Conservation (phyloP, 2,329 filamentous ascomycete genomes). For the Aureobasidium sp. region DNA sequence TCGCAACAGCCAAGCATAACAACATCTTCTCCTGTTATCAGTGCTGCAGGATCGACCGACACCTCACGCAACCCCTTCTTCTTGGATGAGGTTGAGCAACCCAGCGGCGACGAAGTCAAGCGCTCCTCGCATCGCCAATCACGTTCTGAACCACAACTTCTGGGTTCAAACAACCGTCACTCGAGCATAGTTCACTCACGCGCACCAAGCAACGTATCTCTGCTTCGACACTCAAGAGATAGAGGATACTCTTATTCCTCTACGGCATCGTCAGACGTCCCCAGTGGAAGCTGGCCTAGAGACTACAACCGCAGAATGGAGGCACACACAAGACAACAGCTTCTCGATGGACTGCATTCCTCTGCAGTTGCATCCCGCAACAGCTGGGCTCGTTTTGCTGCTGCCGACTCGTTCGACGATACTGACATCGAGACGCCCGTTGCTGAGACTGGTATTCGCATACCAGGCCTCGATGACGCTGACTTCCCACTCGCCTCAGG, state of each 20-base stretch:
- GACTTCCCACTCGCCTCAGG: constrained; percentile 6
- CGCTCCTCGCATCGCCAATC: constrained; percentile 29
- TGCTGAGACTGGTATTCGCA: not conserved
- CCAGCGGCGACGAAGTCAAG: constrained; percentile 22
- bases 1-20: constrained; percentile 32
- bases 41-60: constrained; percentile 25
- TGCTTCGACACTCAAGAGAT: constrained; percentile 16
- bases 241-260: constrained; percentile 15
- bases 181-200: constrained; percentile 24
- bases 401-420: constrained; percentile 8
- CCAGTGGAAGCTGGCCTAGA: constrained; percentile 14
- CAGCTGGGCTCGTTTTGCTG: constrained; percentile 11
- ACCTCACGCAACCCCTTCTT: constrained; percentile 40
- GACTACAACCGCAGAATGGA: constrained; percentile 15
- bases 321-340: constrained; percentile 14
- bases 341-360: constrained; percentile 4
- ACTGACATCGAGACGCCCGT: not conserved
- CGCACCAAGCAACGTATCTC: constrained; percentile 24
- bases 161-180: constrained; percentile 18
- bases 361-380: constrained; percentile 1
- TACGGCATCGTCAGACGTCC: constrained; percentile 15
- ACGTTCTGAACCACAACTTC: constrained; percentile 24
- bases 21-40: constrained; percentile 25
- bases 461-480: constrained; percentile 5
- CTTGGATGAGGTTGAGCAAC: constrained; percentile 33